Base-by-base conservation (phyloP, 805 yeast genomes). In the Ogataea glucozyma region DNA sequence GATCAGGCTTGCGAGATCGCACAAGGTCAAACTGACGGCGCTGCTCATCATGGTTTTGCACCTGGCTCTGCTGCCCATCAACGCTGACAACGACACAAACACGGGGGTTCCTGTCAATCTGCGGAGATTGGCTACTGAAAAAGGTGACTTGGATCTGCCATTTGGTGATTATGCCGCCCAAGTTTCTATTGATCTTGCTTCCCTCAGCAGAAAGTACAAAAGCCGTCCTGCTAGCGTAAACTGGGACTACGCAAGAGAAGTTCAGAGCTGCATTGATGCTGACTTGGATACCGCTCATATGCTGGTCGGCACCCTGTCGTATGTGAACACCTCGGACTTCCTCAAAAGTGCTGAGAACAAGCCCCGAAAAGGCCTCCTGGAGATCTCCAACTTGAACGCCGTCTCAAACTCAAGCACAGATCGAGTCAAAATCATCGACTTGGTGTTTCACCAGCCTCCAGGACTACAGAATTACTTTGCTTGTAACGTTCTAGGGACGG, bases 371-470 rank as follows among this genome's bases (percentile, higher is more conserved):
- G 29, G 22, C 12, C 49, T 54, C 2, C 6, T 52, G 12, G 60
- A 50, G 23, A 19, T 58, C 1, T 58, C 61, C 2, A 58, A 58
- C 35, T 37, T 58, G 22, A 56, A 55, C 8, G 27, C 42, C 3
- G 34, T 47, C 8, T 43, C 17, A 7, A 44, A 39, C 19, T 24
- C 34, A 4, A 10, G 31, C 9, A 9, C 23, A 2, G 21, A 33
- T n/a, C 4, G 33, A 4, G 38, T 46, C 24, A 36, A 49, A 16
- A 39, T 56, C 13, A 26, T 26, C 16, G 47, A 55, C 32, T 8
- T 53, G 26, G 30, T 47, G 6, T 58, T 58, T 31, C 37, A 32
- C 19, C 61, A 58, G 37, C 44, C 53, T 2, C 19, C 47, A 4
- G 51, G 53, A 10, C 14, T 38, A 1, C 17, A 42, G 4, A 32